A percentile compares a stretch with the other conserved stretches of the same genome.
Evolutionary conservation across 2,329 filamentous ascomycete genomes (phyloP).

Genomic region (Sclerotinia glacialis): DNA sequence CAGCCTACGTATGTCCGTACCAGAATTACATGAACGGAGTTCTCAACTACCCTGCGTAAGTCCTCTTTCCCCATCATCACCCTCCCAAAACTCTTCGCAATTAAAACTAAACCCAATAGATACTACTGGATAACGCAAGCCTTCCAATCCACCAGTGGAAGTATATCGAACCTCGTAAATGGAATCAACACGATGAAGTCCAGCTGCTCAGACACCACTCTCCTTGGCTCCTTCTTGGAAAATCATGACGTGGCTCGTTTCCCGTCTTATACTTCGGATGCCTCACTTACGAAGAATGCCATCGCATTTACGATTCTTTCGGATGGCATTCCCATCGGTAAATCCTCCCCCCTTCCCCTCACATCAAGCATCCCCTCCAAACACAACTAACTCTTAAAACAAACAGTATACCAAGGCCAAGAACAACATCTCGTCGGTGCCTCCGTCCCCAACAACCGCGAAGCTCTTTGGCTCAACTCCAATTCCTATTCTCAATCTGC

Average conservation of each 20-base stretch:
- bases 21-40: conserved; percentile 55
- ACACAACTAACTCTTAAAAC: background rate
- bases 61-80: accelerated
- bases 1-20: conserved; percentile 54
- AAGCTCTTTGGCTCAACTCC: conserved; percentile 45
- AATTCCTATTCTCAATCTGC: conserved; percentile 41
- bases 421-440: conserved; percentile 49
- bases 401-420: conserved; percentile 49
- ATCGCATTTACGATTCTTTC: conserved; percentile 50
- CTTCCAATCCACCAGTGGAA: conserved; percentile 34
- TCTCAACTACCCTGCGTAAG: conserved; percentile 54
- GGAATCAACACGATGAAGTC: conserved; percentile 35
- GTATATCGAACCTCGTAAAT: conserved; percentile 36
- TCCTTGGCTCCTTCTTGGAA: conserved; percentile 45
- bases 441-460: conserved; percentile 44
- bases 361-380: too few species aligned
- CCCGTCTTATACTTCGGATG: conserved; percentile 31
- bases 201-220: conserved; percentile 40
- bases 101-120: conserved; percentile 4
- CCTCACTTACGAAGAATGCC: conserved; percentile 45
- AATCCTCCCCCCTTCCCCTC: background rate
- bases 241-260: conserved; percentile 36
- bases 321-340: conserved; percentile 51
- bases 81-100: background rate
- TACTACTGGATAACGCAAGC: conserved; percentile 40